A percentile compares a stretch with the other conserved stretches of the same genome.
phyloP scores from a whole-genome alignment of 2,329 filamentous ascomycete species.

The Dryadomyces quercus-mongolicae region DNA sequence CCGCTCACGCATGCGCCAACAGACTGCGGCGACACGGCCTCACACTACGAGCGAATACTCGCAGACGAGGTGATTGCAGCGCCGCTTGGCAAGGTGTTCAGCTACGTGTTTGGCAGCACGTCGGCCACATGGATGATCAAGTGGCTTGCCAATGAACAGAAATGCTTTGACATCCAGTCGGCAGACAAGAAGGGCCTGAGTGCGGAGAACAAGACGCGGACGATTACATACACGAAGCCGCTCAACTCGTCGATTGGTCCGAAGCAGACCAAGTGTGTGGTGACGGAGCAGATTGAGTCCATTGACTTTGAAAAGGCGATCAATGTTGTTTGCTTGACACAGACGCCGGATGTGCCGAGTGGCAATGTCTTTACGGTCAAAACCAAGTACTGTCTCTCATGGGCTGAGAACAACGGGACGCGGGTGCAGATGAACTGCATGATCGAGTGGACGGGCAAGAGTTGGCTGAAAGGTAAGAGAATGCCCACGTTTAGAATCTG shows the following conservation, averaged over 20 bases:
- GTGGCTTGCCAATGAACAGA: conserved; percentile 78
- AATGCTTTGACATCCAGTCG: conserved; percentile 76
- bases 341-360: conserved; percentile 89
- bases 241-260: conserved; percentile 75
- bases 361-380: conserved; percentile 87
- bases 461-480: conserved; percentile 81
- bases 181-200: conserved; percentile 72
- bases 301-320: conserved; percentile 81
- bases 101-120: conserved; percentile 69
- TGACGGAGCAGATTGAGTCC: conserved; percentile 70
- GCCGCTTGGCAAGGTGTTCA: conserved; percentile 85
- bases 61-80: conserved; percentile 80
- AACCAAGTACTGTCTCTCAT: conserved; percentile 88
- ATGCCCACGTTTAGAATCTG: too few species aligned
- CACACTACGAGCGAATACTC: conserved; percentile 74
- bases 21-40: conserved; percentile 65
- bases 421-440: conserved; percentile 77
- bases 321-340: conserved; percentile 69
- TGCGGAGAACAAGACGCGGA: conserved; percentile 61
- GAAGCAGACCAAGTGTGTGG: conserved; percentile 88
- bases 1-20: conserved; percentile 72
- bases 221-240: conserved; percentile 85
- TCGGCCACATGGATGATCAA: conserved; percentile 76
- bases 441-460: conserved; percentile 95
- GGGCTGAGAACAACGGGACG: conserved; percentile 79